phyloP scores from a whole-genome alignment of 345 rosid genomes.

The Eucalyptus marginata region DNA sequence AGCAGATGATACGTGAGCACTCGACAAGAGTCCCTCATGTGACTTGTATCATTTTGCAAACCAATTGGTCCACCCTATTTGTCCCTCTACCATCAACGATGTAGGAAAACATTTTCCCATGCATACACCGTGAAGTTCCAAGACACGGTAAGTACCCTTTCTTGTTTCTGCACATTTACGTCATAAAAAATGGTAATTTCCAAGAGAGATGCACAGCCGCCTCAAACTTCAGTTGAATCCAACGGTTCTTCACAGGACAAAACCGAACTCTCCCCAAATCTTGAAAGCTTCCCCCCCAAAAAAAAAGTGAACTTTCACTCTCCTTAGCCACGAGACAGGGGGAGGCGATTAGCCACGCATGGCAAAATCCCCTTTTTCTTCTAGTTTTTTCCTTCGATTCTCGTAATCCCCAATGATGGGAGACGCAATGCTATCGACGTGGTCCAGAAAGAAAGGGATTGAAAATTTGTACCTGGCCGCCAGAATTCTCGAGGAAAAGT shows the following conservation, averaged over 20 bases:
- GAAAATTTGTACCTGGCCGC: conserved; percentile 37
- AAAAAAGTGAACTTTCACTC: not conserved
- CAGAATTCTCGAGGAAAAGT: conserved; percentile 7
- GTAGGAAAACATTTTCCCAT: not conserved
- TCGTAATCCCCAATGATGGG: not conserved
- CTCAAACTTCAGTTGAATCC: not conserved
- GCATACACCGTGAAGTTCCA: not conserved
- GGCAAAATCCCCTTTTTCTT: not conserved
- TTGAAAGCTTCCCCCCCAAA: not conserved
- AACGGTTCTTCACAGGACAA: not conserved
- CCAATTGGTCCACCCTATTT: not conserved
- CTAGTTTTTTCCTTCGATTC: not conserved
- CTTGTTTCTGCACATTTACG: not conserved
- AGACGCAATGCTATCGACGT: not conserved
- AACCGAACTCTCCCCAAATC: not conserved
- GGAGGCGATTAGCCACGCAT: not conserved
- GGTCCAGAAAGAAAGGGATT: not conserved
- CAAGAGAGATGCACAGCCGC: not conserved
- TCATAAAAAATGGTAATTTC: not conserved
- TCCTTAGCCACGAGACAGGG: not conserved
- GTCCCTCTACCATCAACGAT: not conserved
- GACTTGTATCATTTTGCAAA: not conserved
- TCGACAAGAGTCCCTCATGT: not conserved
- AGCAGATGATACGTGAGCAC: not conserved
- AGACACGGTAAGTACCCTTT: not conserved